Conservation (phyloP, 2,329 filamentous ascomycete genomes). For the Penicillium sp. region DNA sequence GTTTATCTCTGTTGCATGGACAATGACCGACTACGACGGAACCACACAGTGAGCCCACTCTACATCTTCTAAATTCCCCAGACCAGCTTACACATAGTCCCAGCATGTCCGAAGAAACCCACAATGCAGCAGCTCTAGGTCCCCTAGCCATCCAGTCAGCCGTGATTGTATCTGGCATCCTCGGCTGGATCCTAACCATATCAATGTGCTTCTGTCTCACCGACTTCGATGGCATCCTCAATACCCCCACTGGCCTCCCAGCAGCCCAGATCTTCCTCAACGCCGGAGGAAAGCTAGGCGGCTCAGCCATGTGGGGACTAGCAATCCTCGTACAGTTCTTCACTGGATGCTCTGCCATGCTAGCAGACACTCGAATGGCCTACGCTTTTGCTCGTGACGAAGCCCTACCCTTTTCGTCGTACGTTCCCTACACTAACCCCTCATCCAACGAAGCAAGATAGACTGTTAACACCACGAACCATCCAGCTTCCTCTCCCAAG, state of each 20-base stretch:
- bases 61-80: too few species aligned
- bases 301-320: slow-evolving; percentile 53
- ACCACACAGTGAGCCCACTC: slow-evolving; percentile 49
- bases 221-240: slow-evolving; percentile 50
- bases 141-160: slow-evolving; percentile 53
- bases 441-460: slow-evolving; percentile 44
- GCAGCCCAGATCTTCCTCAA: slow-evolving; percentile 54
- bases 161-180: slow-evolving; percentile 50
- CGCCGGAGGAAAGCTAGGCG: slow-evolving; percentile 49
- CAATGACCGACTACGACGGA: slow-evolving; percentile 62
- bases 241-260: slow-evolving; percentile 52
- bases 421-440: too few species aligned
- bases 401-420: slow-evolving; percentile 53
- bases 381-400: slow-evolving; percentile 56
- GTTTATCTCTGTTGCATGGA: slow-evolving; percentile 40
- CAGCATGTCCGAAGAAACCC: slow-evolving; percentile 59
- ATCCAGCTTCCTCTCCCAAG: slow-evolving; percentile 46
- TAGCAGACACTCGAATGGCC: slow-evolving; percentile 55
- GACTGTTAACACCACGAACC: too few species aligned
- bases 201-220: slow-evolving; percentile 56
- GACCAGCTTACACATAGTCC: too few species aligned
- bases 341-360: slow-evolving; percentile 56
- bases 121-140: slow-evolving; percentile 53
- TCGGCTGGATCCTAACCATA: slow-evolving; percentile 57
- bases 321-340: slow-evolving; percentile 58